Percentiles rank a stretch among this genome's conserved stretches.
Evolutionary conservation across 1,284 basidiomycete species (phyloP).

Genomic region (Hemileia vastatrix): DNA sequence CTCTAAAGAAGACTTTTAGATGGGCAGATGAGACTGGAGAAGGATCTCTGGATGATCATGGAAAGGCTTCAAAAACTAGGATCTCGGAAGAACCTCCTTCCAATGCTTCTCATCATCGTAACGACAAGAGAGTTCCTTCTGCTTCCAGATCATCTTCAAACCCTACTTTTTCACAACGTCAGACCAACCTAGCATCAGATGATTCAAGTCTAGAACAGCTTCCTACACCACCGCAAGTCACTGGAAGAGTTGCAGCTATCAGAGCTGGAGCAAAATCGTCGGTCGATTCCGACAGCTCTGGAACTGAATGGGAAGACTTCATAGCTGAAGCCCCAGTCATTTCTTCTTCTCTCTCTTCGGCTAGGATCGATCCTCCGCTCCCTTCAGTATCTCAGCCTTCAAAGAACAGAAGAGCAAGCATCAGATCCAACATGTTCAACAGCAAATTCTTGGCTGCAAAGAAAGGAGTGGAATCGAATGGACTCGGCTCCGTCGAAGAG

Average conservation of each 20-base stretch:
- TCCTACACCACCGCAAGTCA: neutral
- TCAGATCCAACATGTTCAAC: neutral
- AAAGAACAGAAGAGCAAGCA: neutral
- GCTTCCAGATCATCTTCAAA: too few species aligned
- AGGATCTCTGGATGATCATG: constrained; percentile 65
- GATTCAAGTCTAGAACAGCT: neutral
- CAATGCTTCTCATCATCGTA: too few species aligned
- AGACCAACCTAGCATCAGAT: neutral
- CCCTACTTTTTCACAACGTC: too few species aligned
- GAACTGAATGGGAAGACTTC: neutral
- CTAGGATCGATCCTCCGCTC: neutral
- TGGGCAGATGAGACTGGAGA: constrained; percentile 82
- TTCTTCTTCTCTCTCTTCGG: neutral
- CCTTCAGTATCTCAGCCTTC: neutral
- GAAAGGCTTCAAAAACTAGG: constrained; percentile 30
- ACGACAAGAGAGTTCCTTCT: too few species aligned
- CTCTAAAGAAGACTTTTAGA: constrained; percentile 63
- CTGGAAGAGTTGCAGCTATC: neutral
- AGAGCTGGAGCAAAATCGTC: neutral
- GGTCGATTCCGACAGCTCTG: neutral
- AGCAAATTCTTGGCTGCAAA: neutral
- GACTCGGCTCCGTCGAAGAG: neutral
- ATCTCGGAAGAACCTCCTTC: too few species aligned
- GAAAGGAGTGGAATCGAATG: neutral
- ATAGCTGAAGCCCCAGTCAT: neutral